Evolutionary conservation across 2,329 filamentous ascomycete species (phyloP).

Genomic region (Coleophoma crateriformis): DNA sequence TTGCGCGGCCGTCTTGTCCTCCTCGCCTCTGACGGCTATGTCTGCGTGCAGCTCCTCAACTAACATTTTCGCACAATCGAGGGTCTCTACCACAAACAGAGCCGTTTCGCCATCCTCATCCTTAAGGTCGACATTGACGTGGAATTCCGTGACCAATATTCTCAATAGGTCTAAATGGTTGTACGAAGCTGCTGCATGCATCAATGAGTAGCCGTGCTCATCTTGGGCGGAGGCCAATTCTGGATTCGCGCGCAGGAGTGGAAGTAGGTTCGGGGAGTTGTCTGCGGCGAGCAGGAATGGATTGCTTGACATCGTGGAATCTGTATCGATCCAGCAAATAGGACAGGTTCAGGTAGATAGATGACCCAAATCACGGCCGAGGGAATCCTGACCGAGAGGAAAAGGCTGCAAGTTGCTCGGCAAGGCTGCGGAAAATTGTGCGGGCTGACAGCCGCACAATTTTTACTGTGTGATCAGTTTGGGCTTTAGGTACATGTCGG

Average conservation of each 20-base stretch:
- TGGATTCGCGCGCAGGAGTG: slow-evolving; percentile 68
- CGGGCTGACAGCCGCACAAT: background rate
- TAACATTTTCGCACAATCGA: slow-evolving; percentile 70
- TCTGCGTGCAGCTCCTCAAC: slow-evolving; percentile 79
- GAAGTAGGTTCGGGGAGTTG: slow-evolving; percentile 66
- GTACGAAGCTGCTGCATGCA: slow-evolving; percentile 93
- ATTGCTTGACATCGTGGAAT: slow-evolving; percentile 29
- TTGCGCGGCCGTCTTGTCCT: slow-evolving; percentile 75
- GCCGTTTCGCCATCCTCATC: slow-evolving; percentile 93
- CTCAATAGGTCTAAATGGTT: slow-evolving; percentile 78
- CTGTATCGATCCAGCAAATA: background rate
- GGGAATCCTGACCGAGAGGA: background rate
- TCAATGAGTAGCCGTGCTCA: slow-evolving; percentile 85
- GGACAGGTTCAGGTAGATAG: background rate
- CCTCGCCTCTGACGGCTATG: slow-evolving; percentile 56
- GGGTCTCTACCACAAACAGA: slow-evolving; percentile 85
- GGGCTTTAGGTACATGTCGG: too few species aligned
- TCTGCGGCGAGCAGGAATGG: slow-evolving; percentile 77
- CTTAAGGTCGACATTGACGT: slow-evolving; percentile 72
- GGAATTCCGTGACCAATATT: slow-evolving; percentile 67
- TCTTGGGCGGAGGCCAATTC: slow-evolving; percentile 77
- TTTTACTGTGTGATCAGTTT: background rate
- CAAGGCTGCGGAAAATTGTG: background rate
- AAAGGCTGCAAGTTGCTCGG: background rate
- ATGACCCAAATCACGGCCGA: too few species aligned